Base-by-base conservation (phyloP, 352 stramenopile genomes). In the Elongisporangium senticosum region DNA sequence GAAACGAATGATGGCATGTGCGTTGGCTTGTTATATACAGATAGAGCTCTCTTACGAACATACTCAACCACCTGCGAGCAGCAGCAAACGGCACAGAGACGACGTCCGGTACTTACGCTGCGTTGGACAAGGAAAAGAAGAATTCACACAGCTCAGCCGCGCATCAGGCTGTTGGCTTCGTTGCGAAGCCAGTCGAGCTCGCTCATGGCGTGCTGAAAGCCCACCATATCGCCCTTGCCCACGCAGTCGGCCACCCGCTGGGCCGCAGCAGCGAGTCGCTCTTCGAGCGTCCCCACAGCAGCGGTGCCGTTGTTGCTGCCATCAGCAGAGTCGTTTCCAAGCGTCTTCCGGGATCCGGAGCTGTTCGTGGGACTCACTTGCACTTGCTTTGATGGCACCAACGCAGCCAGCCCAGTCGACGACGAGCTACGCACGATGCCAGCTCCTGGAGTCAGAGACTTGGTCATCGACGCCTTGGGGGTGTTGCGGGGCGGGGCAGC, bases 141-240 rank as follows among this genome's bases (percentile, higher is more conserved):
- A 43, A 39, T 39, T 39, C 7, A 13, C 28, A 54, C 55, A 59
- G 58, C 48, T 86, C 71, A 91, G 49, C 71, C 75, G 17, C 72
- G 79, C 79, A 90, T 86, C 53, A 90, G 70, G 49, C 78, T 87
- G 62, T 66, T 93, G 39, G 81, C 81, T 63, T 93, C 84, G 57
- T 82, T 89, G 20, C 84, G 81, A 53, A 93, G 74, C 68, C 69
- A 83, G 54, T 91, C 84, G 21, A 93, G 64, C 60, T 91, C 81
- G 52, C 85, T 75, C 81, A 93, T 93, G 37, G 84, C 84, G 19
- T 79, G 72, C 62, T 93, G 76, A 73, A 91, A 93, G 33, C 77
- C 83, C 48, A 75, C 61, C 84, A 93, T 93, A 67, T 93, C 82
- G 26, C 79, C 76, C 50, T 88, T 89, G 49, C 69, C 73, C 47